phyloP scores from a whole-genome alignment of 345 rosid species.

The Brassica rapa region DNA sequence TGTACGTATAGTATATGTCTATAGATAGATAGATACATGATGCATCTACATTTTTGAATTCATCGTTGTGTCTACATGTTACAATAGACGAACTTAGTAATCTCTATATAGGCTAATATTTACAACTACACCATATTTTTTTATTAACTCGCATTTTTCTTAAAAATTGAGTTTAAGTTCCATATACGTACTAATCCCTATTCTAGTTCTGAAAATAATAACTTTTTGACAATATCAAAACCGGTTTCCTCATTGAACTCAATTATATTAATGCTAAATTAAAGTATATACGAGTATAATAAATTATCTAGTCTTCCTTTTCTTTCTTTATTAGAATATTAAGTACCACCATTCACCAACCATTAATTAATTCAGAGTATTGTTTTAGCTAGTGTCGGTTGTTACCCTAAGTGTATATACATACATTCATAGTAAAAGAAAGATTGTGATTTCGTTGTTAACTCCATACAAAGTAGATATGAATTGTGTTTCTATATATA shows the following conservation, averaged over 20 bases:
- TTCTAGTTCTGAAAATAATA: background rate
- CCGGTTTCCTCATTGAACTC: conserved; percentile 13
- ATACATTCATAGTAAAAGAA: background rate
- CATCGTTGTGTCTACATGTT: background rate
- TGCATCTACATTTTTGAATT: background rate
- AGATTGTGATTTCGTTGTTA: background rate
- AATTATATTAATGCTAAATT: background rate
- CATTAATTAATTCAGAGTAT: conserved; percentile 24
- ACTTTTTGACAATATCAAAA: background rate
- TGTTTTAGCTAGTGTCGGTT: conserved; percentile 30
- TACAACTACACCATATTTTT: background rate
- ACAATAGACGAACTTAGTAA: background rate
- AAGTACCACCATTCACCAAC: conserved; percentile 22
- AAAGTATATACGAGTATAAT: background rate
- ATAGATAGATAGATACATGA: background rate
- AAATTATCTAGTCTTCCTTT: background rate
- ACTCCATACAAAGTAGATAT: background rate
- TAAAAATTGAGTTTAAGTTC: background rate
- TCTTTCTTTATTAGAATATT: conserved; percentile 13
- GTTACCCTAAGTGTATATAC: conserved; percentile 6
- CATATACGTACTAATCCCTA: background rate
- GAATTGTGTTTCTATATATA: background rate
- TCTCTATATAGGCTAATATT: background rate
- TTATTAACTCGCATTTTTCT: background rate
- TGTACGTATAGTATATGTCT: background rate